A percentile compares a stretch with the other conserved stretches of the same genome.
These are phyloP conservation scores for Trichoderma gracile DNA, from an alignment of 2,329 filamentous ascomycete genomes.

Conservation along the genomic window DNA sequence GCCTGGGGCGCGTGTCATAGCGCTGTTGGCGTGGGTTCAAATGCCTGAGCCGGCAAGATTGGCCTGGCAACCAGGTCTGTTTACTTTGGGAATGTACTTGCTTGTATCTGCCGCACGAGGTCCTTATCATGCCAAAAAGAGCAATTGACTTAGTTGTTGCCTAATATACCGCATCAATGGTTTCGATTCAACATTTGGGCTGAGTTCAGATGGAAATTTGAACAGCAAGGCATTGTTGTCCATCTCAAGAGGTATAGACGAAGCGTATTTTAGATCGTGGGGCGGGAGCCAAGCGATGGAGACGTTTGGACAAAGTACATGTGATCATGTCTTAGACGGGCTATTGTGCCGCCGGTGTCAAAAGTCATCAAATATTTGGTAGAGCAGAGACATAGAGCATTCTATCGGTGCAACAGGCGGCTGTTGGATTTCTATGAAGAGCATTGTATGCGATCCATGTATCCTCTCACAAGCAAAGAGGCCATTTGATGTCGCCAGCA, in stretches of 20 bases:
- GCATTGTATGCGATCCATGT: too few relatives aligned
- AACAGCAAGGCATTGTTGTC: neutral
- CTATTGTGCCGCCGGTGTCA: neutral
- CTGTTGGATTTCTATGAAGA: too few relatives aligned
- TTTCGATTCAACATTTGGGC: neutral
- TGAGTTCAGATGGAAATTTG: neutral
- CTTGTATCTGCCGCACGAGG: neutral
- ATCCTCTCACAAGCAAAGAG: too few relatives aligned
- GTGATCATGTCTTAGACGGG: neutral
- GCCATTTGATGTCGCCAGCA: neutral
- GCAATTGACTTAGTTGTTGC: neutral
- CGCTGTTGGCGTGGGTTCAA: constrained; percentile 18
- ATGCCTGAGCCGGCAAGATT: constrained; percentile 6
- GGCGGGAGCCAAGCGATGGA: neutral
- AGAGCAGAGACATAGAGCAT: neutral
- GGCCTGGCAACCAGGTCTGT: constrained; percentile 20
- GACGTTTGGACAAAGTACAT: neutral
- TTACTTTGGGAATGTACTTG: constrained; percentile 1
- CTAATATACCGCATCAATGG: neutral
- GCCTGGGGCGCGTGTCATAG: constrained; percentile 23
- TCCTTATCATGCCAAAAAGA: too few relatives aligned
- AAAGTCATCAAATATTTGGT: too few relatives aligned
- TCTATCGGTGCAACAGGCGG: too few relatives aligned
- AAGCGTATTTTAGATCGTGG: neutral
- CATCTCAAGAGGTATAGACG: neutral